Conservation (phyloP, 352 stramenopile genomes). For the Globisporangium apiculatum region DNA sequence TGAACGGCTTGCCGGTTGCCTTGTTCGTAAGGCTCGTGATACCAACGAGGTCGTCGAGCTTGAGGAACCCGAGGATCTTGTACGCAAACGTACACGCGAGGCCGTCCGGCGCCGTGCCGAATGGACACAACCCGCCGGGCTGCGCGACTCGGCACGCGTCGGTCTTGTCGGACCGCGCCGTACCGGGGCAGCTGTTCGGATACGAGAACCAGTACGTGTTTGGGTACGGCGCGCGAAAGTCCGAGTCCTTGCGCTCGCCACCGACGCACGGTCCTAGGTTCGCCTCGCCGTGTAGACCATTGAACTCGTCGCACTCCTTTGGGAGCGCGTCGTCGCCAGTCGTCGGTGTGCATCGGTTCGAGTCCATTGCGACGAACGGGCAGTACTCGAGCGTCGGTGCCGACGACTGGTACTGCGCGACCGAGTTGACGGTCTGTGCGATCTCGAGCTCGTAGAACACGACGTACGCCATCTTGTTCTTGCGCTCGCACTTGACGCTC, state of each 20-base stretch:
- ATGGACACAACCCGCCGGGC: slow-evolving; percentile 33
- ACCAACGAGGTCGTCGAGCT: slow-evolving; percentile 53
- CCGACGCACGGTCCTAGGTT: slow-evolving; percentile 17
- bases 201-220: slow-evolving; percentile 32
- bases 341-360: slow-evolving; percentile 13
- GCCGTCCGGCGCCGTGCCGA: slow-evolving; percentile 35
- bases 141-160: slow-evolving; percentile 7
- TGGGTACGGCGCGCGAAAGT: slow-evolving; percentile 23
- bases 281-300: slow-evolving; percentile 12
- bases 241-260: slow-evolving; percentile 8
- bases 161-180: slow-evolving; percentile 7
- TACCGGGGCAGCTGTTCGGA: slow-evolving; percentile 21
- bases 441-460: slow-evolving; percentile 28
- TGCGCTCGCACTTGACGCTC: slow-evolving; percentile 22
- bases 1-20: slow-evolving; percentile 16
- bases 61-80: slow-evolving; percentile 47
- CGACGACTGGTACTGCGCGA: slow-evolving; percentile 16
- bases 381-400: slow-evolving; percentile 8
- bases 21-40: slow-evolving; percentile 37
- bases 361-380: slow-evolving; percentile 12
- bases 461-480: slow-evolving; percentile 28
- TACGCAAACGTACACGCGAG: slow-evolving; percentile 49
- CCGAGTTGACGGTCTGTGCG: slow-evolving; percentile 12
- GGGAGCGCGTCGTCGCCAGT: slow-evolving; percentile 9
- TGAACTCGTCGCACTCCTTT: slow-evolving; percentile 19